A percentile compares a stretch with the other conserved stretches of the same genome.
These are phyloP conservation scores for Calonectria honghensis DNA, from an alignment of 2,329 filamentous ascomycete species.

Conservation along the genomic window DNA sequence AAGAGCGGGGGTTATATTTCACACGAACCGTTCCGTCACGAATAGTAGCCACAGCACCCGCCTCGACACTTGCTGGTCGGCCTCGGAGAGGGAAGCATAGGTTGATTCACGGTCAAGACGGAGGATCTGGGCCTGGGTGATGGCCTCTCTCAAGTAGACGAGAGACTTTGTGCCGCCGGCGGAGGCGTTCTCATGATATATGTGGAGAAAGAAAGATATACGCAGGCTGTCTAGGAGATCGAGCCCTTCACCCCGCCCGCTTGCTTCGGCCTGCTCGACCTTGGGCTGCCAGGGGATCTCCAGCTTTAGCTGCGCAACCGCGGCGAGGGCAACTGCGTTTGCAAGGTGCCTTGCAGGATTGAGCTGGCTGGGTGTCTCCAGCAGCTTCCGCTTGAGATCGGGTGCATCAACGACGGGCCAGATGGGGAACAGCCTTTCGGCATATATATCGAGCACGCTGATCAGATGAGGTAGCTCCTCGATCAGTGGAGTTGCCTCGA, in stretches of 20 bases:
- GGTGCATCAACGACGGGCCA: constrained; percentile 71
- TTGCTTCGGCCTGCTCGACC: constrained; percentile 54
- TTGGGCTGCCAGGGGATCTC: constrained; percentile 55
- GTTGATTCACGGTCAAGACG: constrained; percentile 66
- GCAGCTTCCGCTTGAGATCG: constrained; percentile 62
- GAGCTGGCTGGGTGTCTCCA: constrained; percentile 55
- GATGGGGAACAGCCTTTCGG: constrained; percentile 70
- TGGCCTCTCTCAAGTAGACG: constrained; percentile 69
- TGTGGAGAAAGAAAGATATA: constrained; percentile 71
- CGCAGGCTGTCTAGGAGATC: constrained; percentile 65
- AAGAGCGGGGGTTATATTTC: not conserved
- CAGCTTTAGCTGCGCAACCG: constrained; percentile 69
- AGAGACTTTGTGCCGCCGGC: constrained; percentile 68
- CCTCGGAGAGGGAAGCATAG: constrained; percentile 59
- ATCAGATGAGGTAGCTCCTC: constrained; percentile 55
- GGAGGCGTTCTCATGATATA: constrained; percentile 70
- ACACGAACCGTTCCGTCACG: constrained; percentile 64
- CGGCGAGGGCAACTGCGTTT: constrained; percentile 67
- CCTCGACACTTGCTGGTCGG: constrained; percentile 67
- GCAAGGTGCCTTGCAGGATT: constrained; percentile 64
- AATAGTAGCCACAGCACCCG: constrained; percentile 69
- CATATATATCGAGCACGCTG: constrained; percentile 65
- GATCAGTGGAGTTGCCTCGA: constrained; percentile 40
- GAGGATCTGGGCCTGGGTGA: constrained; percentile 71
- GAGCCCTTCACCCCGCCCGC: constrained; percentile 54